phyloP scores from a whole-genome alignment of 2,329 filamentous ascomycete genomes.

The Bipolaris oryzae region DNA sequence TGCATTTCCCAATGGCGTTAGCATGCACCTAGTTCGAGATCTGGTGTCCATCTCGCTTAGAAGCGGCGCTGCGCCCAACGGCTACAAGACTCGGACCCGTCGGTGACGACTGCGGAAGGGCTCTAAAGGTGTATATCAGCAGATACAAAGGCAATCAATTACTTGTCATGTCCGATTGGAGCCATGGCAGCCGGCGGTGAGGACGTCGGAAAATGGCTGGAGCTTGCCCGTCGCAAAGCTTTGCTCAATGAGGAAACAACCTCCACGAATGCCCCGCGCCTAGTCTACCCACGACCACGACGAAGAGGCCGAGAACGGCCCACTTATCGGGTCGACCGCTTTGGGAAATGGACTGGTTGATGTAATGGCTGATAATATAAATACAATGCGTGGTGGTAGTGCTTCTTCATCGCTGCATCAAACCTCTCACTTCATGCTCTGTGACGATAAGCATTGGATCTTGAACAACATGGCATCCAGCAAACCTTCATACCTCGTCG shows the following conservation, averaged over 20 bases:
- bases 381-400: constrained; percentile 14
- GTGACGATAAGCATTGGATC: constrained; percentile 22
- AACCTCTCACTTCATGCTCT: constrained; percentile 19
- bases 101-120: constrained; percentile 9
- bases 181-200: constrained; percentile 33
- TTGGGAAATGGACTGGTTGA: constrained; percentile 11
- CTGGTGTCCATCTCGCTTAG: constrained; percentile 15
- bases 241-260: constrained; percentile 38
- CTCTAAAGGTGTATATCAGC: constrained; percentile 19
- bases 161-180: constrained; percentile 29
- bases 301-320: constrained; percentile 30
- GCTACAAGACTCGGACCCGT: constrained; percentile 13
- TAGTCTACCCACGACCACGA: constrained; percentile 24
- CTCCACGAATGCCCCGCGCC: constrained; percentile 36
- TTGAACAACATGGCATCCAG: constrained; percentile 34
- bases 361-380: constrained; percentile 24
- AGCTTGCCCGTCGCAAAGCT: constrained; percentile 31
- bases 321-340: constrained; percentile 17
- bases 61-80: constrained; percentile 8
- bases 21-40: constrained; percentile 1
- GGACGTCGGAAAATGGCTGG: constrained; percentile 22
- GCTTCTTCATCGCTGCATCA: constrained; percentile 15
- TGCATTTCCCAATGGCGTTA: constrained; percentile 8
- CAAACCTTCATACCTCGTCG: constrained; percentile 42
- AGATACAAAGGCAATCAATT: constrained; percentile 18